phyloP scores from a whole-genome alignment of 495 filamentous ascomycete species.

The Tetracladium setigerum region DNA sequence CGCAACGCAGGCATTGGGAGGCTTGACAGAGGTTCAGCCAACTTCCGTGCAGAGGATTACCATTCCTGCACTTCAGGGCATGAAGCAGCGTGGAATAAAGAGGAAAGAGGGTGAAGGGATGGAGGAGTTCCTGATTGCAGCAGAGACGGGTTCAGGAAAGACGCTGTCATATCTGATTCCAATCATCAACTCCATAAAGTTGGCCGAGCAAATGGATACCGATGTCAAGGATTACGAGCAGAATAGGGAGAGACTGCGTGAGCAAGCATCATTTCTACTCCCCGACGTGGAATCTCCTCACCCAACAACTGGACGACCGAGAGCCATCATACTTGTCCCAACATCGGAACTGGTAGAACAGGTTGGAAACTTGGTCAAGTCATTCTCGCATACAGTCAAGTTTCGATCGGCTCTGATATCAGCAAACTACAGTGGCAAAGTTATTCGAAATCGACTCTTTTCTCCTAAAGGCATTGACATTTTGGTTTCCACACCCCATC shows the following conservation, averaged over 20 bases:
- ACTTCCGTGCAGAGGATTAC: slow-evolving; percentile 85
- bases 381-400: slow-evolving; percentile 72
- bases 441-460: slow-evolving; percentile 85
- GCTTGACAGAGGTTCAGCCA: slow-evolving; percentile 61
- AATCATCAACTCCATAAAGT: slow-evolving; percentile 73
- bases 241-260: slow-evolving; percentile 36
- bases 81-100: slow-evolving; percentile 17
- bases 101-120: slow-evolving; percentile 27
- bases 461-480: slow-evolving; percentile 75
- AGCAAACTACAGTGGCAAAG: slow-evolving; percentile 60
- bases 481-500: slow-evolving; percentile 79
- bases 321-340: slow-evolving; percentile 82
- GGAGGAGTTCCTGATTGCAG: slow-evolving; percentile 78
- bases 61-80: slow-evolving; percentile 68
- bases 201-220: slow-evolving; percentile 57
- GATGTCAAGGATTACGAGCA: slow-evolving; percentile 44
- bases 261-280: slow-evolving; percentile 18
- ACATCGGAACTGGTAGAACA: slow-evolving; percentile 91
- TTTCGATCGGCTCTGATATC: slow-evolving; percentile 74
- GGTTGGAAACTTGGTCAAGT: slow-evolving; percentile 70
- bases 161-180: slow-evolving; percentile 88
- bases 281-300: slow-evolving; percentile 34
- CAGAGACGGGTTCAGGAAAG: slow-evolving; percentile 96
- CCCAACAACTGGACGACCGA: slow-evolving; percentile 66
- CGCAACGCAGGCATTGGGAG: slow-evolving; percentile 58